phyloP scores from a whole-genome alignment of 169 alveolate species.

The Babesia divergens region DNA sequence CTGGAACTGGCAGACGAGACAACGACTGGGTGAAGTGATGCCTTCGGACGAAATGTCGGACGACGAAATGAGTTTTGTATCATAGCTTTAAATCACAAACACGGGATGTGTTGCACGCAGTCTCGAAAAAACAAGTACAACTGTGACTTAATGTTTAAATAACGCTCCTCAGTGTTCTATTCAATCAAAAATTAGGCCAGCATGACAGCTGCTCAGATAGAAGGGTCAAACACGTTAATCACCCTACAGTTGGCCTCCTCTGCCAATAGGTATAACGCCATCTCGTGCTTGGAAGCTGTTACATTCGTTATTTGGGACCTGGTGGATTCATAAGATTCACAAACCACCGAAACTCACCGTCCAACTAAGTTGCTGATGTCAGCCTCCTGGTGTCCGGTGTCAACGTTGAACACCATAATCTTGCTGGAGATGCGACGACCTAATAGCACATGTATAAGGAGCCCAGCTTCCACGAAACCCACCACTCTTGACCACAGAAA shows the following conservation, averaged over 20 bases:
- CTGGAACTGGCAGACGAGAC: slow-evolving; percentile 79
- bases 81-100: neutral
- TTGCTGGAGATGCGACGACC: slow-evolving; percentile 13
- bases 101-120: neutral
- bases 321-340: neutral
- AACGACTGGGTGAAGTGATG: slow-evolving; percentile 34
- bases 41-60: slow-evolving; percentile 35
- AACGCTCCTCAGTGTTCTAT: too few relatives aligned
- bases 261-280: slow-evolving; percentile 18
- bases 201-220: neutral
- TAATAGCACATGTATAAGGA: neutral
- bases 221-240: slow-evolving; percentile 21
- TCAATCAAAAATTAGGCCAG: too few relatives aligned
- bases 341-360: neutral
- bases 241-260: slow-evolving; percentile 20
- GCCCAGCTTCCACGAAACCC: neutral
- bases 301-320: neutral
- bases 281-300: slow-evolving; percentile 4
- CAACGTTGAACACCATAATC: slow-evolving; percentile 17
- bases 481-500: slow-evolving; percentile 1
- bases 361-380: slow-evolving; percentile 13
- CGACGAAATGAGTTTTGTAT: neutral
- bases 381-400: slow-evolving; percentile 22
- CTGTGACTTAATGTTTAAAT: neutral
- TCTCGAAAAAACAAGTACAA: neutral